Evolutionary conservation across 1,284 basidiomycete genomes (phyloP), one percentile per base, ranked within the genome.

Genomic region (Earliella scabrosa): DNA sequence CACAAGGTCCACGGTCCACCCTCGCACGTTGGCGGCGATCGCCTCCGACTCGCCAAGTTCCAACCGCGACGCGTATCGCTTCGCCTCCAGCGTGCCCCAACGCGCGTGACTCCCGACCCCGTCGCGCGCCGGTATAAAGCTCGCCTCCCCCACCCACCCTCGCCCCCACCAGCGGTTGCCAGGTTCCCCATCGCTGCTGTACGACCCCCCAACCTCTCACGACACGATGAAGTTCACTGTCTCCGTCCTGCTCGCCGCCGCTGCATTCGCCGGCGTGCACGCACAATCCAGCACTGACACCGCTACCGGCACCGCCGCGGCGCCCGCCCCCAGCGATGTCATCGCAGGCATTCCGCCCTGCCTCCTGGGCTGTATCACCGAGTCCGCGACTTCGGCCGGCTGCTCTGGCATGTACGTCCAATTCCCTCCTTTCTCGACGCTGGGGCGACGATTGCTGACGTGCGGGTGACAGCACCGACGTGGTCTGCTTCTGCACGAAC

Each of bases 401-500:
- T 70, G 68, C 60, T 27, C 49, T 8, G 41, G 50, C 56, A 4
- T 61, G 68, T 70, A 34, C 41, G 68, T 63, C 23, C 35, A 18
- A 18, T 26, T 18, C 20, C 18, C 29, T 20, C 20, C 20, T 36
- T 26, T 26, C 32, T 13, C 29, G 10, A 4, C 18, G 7, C 45
- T 11, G 14, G 45, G 7, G 21, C 10, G 23, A 43, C 23, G 20
- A 11, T 4, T 6, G 4, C 35, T 23, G 26, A n/a, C 29, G 6
- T 18, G 1, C 24, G 23, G 24, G 9, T 31, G 26, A n/a, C 44
- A 71, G 70, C 52, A 57, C 65, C 45, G 64, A 72, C 58, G 0
- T 68, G 9, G 21, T 36, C 21, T 72, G 71, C 59, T 26, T 73
- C 34, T 73, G 71, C 66, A 55, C 56, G 20, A 66, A 56, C 57